A percentile compares a stretch with the other conserved stretches of the same genome.
phyloP scores from a whole-genome alignment of 2,329 filamentous ascomycete genomes.

The Rosellinia necatrix region DNA sequence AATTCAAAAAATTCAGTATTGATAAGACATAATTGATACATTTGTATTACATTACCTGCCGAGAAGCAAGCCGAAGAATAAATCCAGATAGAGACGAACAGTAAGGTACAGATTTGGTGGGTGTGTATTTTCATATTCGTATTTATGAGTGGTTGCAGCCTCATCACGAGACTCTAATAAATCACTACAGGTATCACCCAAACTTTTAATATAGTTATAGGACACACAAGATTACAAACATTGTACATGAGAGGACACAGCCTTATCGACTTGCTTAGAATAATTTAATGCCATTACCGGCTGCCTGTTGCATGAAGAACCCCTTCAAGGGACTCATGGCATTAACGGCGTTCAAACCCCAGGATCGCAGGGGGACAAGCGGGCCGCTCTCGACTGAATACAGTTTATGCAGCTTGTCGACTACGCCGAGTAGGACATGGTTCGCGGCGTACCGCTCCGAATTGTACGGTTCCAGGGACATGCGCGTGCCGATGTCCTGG shows the following conservation, averaged over 20 bases:
- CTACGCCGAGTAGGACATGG: conserved; percentile 75
- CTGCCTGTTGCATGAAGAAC: conserved; percentile 80
- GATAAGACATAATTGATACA: no score
- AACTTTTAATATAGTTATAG: conserved; percentile 7
- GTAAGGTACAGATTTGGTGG: no score
- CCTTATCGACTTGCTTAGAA: conserved; percentile 20
- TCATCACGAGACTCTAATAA: background rate
- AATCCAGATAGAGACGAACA: no score
- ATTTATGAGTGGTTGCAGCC: no score
- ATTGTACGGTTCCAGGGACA: conserved; percentile 82
- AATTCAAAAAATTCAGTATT: no score
- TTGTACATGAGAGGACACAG: conserved; percentile 8
- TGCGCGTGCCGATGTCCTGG: conserved; percentile 79
- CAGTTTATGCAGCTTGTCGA: conserved; percentile 89
- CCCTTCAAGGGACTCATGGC: conserved; percentile 75
- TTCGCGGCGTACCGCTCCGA: conserved; percentile 82
- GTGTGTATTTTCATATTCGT: no score
- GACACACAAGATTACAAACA: conserved; percentile 9
- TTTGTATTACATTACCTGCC: no score
- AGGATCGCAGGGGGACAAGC: conserved; percentile 76
- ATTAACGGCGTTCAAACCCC: conserved; percentile 79
- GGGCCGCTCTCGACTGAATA: conserved; percentile 83
- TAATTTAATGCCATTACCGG: conserved; percentile 52
- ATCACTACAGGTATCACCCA: background rate
- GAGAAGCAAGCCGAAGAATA: no score